phyloP scores from a whole-genome alignment of 306 rosid genomes.

The Castanea crenata region DNA sequence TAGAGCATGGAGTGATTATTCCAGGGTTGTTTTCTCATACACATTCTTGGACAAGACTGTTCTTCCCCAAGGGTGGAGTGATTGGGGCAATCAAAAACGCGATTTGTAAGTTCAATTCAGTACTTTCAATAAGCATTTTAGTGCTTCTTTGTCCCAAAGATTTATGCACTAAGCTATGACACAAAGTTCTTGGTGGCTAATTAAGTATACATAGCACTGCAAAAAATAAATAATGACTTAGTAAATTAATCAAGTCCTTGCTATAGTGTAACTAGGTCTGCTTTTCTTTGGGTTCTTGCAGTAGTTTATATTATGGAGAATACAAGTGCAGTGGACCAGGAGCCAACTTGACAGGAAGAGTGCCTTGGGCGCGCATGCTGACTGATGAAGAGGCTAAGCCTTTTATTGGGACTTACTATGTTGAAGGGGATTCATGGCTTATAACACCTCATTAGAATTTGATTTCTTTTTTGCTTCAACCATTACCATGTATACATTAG shows the following conservation, averaged over 20 bases:
- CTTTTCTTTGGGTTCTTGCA: constrained; percentile 3
- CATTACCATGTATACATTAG: not conserved
- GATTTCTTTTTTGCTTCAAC: no score
- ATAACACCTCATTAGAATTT: constrained; percentile 14
- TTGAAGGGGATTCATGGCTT: constrained; percentile 70
- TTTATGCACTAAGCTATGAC: no score
- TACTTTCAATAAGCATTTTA: no score
- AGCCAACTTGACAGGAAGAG: constrained; percentile 59
- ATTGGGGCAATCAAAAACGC: constrained; percentile 63
- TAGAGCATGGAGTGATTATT: constrained; percentile 84
- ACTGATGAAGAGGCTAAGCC: constrained; percentile 60
- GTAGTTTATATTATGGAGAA: constrained; percentile 69
- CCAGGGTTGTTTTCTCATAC: constrained; percentile 67
- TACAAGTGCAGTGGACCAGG: constrained; percentile 81
- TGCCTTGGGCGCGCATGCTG: constrained; percentile 52
- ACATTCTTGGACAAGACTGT: constrained; percentile 66
- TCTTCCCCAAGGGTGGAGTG: constrained; percentile 67
- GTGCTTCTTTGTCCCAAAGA: no score
- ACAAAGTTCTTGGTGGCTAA: no score
- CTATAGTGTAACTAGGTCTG: not conserved
- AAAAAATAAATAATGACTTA: no score
- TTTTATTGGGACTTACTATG: constrained; percentile 51
- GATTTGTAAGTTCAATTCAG: constrained; percentile 39
- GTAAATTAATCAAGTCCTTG: no score
- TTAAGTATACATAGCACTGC: no score